phyloP scores from a whole-genome alignment of 2,329 filamentous ascomycete species.

The Arthrinium puccinioides region DNA sequence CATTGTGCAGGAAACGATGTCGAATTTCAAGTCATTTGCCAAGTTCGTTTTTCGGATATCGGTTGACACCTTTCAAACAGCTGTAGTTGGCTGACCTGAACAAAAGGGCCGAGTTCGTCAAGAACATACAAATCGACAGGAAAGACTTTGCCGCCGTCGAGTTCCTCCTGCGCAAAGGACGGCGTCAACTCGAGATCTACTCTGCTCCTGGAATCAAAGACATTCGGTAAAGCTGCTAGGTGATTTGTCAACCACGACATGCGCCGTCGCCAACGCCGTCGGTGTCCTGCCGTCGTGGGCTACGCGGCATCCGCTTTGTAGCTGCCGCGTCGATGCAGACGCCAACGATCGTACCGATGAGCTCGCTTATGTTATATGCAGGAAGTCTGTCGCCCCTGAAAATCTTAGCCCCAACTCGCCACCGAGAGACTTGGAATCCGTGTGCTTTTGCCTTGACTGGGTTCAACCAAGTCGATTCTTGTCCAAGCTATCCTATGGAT shows the following conservation, averaged over 20 bases:
- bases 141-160: slow-evolving; percentile 84
- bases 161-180: slow-evolving; percentile 74
- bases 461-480: too few species aligned
- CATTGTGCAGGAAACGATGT: slow-evolving; percentile 45
- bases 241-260: background rate
- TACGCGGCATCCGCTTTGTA: too few species aligned
- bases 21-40: slow-evolving; percentile 57
- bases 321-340: too few species aligned
- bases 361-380: too few species aligned
- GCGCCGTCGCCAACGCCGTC: background rate
- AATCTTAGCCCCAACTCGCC: too few species aligned
- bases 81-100: background rate
- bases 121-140: slow-evolving; percentile 62
- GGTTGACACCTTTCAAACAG: background rate
- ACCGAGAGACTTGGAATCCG: too few species aligned
- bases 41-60: slow-evolving; percentile 36
- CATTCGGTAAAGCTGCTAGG: slow-evolving; percentile 39
- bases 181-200: slow-evolving; percentile 75
- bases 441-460: too few species aligned
- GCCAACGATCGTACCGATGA: too few species aligned
- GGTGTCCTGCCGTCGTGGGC: too few species aligned
- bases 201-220: slow-evolving; percentile 75
- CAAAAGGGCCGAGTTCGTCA: slow-evolving; percentile 66
- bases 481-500: too few species aligned
- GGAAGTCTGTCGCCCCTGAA: too few species aligned